These are phyloP conservation scores for Neofusicoccum kwambonambiense DNA, from an alignment of 2,329 filamentous ascomycete species.

Conservation along the genomic window DNA sequence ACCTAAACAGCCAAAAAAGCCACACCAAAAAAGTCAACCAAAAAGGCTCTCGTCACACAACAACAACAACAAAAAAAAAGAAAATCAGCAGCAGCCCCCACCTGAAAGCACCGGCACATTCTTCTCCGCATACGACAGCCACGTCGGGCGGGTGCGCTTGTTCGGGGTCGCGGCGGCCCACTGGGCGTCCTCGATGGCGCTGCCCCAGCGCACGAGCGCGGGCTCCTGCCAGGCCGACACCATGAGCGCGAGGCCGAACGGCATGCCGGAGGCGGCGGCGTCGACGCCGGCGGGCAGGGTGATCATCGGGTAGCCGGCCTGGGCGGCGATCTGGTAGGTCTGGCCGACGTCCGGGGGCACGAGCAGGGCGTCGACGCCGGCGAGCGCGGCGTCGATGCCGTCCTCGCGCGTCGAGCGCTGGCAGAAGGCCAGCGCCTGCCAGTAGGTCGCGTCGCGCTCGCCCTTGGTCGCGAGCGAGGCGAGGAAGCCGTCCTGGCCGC, in stretches of 20 bases:
- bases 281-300: slow-evolving; percentile 63
- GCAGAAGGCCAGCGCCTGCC: slow-evolving; percentile 62
- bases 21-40: no score
- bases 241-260: slow-evolving; percentile 48
- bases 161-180: slow-evolving; percentile 19
- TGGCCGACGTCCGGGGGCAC: slow-evolving; percentile 69
- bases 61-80: neutral
- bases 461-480: slow-evolving; percentile 63
- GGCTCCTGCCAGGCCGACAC: slow-evolving; percentile 62
- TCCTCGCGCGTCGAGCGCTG: slow-evolving; percentile 59
- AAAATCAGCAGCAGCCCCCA: neutral
- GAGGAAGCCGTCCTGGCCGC: slow-evolving; percentile 70
- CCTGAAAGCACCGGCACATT: neutral
- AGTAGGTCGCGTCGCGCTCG: slow-evolving; percentile 63
- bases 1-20: no score
- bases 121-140: slow-evolving; percentile 38
- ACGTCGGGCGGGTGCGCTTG: slow-evolving; percentile 32
- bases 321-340: slow-evolving; percentile 67
- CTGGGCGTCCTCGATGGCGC: slow-evolving; percentile 43
- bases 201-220: slow-evolving; percentile 59
- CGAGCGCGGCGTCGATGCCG: slow-evolving; percentile 68
- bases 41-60: no score
- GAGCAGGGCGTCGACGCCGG: slow-evolving; percentile 60
- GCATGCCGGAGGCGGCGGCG: slow-evolving; percentile 39
- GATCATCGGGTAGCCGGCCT: slow-evolving; percentile 73